Evolutionary conservation across 164 flowering plant species (phyloP), one percentile per base, ranked within the genome.

Genomic region (Magnolia kwangsiensis): DNA sequence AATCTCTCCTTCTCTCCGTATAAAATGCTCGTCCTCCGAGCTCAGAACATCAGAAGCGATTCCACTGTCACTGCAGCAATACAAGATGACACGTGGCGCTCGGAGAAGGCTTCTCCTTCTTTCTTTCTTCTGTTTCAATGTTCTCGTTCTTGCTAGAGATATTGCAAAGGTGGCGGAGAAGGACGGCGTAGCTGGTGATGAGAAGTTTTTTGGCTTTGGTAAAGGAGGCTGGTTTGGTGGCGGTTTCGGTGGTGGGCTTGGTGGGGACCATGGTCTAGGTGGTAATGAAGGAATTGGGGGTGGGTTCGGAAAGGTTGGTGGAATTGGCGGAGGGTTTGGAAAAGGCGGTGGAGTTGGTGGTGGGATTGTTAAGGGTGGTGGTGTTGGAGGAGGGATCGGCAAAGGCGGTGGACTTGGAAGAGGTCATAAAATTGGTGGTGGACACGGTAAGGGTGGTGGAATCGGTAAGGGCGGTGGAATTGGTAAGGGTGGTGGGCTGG

Each of bases 281-380:
- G 50, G 50, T 7, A 23, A 59, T 8, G 51, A 45, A 10, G 72
- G 72, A 11, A 16, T 29, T 29, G 73, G 59, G 20, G 66, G 74
- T 7, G 74, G 74, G 2, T 23, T 51, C 1, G 74, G 66, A 9
- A n/a, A 21, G 7, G 74, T 65, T 21, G n/a, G 5, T 7, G 74
- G 74, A 5, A 37, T 63, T 24, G 74, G 74, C 3, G 63, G 13
- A 19, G 74, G 74, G 23, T 21, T 20, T 9, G 74, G 74, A 10
- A 51, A 50, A 9, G 77, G 77, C 8, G 77, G 73, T 3, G 79
- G 72, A 8, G 63, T n/a, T 1, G 79, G 75, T 3, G 78, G 78
- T 16, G 78, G 73, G 1, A 8, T 70, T 7, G 78, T 74, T 37
- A 5, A 5, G 7, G 45, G 45, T 7, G 74, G 74, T 2, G 78